Conservation (phyloP, 768 basidiomycete genomes). For the Mrakia blollopis region DNA sequence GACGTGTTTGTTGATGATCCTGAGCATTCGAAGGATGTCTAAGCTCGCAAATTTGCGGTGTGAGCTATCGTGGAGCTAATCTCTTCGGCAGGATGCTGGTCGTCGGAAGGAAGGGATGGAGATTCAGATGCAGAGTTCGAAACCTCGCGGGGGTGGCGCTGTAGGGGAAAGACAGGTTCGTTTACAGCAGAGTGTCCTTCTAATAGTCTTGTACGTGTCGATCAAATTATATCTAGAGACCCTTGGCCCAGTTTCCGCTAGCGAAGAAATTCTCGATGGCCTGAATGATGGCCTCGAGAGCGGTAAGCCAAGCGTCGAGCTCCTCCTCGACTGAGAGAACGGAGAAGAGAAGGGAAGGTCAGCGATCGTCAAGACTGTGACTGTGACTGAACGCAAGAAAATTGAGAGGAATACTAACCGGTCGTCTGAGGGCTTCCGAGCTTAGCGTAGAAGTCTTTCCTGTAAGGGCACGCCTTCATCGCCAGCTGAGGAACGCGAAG, state of each 20-base stretch:
- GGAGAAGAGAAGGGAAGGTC: not conserved
- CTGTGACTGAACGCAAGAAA: not conserved
- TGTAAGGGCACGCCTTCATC: constrained; percentile 65
- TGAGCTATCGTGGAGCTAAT: not conserved
- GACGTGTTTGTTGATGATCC: no score
- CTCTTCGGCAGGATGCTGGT: not conserved
- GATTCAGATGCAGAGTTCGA: not conserved
- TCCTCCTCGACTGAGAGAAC: constrained; percentile 46
- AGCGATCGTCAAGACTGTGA: not conserved
- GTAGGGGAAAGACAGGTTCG: no score
- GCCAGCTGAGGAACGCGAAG: constrained; percentile 50
- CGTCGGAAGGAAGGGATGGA: not conserved
- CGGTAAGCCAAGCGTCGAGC: constrained; percentile 55
- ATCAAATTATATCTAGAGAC: constrained; percentile 10
- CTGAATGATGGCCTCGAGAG: constrained; percentile 52
- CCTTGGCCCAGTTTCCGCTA: constrained; percentile 31
- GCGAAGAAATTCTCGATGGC: constrained; percentile 50
- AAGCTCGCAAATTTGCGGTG: no score
- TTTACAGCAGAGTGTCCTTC: no score
- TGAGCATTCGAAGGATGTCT: no score
- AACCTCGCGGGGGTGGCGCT: no score
- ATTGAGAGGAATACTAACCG: not conserved
- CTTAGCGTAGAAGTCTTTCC: constrained; percentile 57
- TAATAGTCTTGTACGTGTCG: no score
- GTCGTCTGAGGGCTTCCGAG: constrained; percentile 51